phyloP scores from a whole-genome alignment of 2,329 filamentous ascomycete genomes.

The Fusarium staphyleae region DNA sequence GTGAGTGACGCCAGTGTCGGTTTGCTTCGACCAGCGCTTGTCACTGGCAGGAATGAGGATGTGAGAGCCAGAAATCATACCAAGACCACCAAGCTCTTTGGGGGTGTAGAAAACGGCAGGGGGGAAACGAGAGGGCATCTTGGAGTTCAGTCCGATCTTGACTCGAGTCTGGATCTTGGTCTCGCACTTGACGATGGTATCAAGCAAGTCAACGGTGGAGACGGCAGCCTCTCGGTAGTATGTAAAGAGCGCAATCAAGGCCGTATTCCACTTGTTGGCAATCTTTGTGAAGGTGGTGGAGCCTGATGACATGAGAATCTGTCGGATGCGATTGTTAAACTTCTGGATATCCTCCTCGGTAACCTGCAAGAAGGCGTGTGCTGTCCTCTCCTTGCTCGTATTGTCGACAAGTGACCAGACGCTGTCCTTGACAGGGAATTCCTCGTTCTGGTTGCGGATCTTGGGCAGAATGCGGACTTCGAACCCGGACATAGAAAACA shows the following conservation, averaged over 20 bases:
- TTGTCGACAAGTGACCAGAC: constrained; percentile 98
- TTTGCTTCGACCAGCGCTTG: constrained; percentile 98
- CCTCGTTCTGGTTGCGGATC: constrained; percentile 91
- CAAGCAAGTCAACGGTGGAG: constrained; percentile 89
- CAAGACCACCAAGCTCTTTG: constrained; percentile 94
- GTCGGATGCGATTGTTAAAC: constrained; percentile 98
- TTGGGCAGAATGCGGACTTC: constrained; percentile 97
- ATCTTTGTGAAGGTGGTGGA: constrained; percentile 99
- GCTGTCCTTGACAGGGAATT: constrained; percentile 96
- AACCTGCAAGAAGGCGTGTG: constrained; percentile 96
- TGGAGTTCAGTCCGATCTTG: constrained; percentile 98
- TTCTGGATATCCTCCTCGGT: constrained; percentile 98
- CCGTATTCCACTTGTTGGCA: constrained; percentile 99
- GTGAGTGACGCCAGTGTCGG: constrained; percentile 94
- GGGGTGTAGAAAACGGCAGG: constrained; percentile 99
- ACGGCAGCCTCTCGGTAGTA: constrained; percentile 98
- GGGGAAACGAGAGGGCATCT: constrained; percentile 99
- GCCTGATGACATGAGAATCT: constrained; percentile 99
- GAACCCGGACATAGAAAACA: constrained; percentile 98
- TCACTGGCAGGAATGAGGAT: constrained; percentile 97
- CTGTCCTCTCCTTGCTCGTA: constrained; percentile 94
- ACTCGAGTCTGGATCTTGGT: constrained; percentile 99
- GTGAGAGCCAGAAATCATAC: constrained; percentile 98
- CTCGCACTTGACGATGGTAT: constrained; percentile 99
- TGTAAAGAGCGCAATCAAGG: constrained; percentile 93